phyloP scores from a whole-genome alignment of 2,329 filamentous ascomycete species.

The Niveomyces coronatus region DNA sequence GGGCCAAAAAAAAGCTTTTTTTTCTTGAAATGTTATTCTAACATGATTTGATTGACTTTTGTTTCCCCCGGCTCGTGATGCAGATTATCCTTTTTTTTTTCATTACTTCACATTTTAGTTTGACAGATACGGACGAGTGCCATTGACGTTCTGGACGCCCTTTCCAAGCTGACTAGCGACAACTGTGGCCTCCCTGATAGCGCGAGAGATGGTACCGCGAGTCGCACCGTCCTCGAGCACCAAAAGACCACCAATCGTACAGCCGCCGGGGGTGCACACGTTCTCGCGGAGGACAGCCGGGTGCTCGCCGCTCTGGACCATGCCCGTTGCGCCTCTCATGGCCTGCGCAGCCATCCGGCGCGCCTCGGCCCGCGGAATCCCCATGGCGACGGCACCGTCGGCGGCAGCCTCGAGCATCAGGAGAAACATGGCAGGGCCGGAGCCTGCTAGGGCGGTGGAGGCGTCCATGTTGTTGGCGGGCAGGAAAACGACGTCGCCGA shows the following conservation, averaged over 20 bases:
- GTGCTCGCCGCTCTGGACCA: conserved; percentile 63
- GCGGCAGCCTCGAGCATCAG: conserved; percentile 66
- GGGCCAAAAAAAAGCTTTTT: too few species aligned
- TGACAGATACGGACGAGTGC: conserved; percentile 16
- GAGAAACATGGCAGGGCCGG: conserved; percentile 66
- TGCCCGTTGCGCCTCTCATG: conserved; percentile 60
- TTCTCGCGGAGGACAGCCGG: conserved; percentile 66
- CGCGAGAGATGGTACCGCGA: conserved; percentile 55
- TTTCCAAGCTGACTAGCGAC: conserved; percentile 53
- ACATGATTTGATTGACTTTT: too few species aligned
- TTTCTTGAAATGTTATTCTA: too few species aligned
- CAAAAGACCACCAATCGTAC: conserved; percentile 64
- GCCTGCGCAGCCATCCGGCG: conserved; percentile 70
- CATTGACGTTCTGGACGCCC: conserved; percentile 28
- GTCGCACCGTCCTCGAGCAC: conserved; percentile 65
- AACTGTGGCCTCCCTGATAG: conserved; percentile 59
- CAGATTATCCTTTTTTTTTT: conserved; percentile 11
- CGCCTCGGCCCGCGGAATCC: conserved; percentile 60
- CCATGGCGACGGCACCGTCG: conserved; percentile 72
- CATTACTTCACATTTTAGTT: not conserved
- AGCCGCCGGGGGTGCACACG: conserved; percentile 68
- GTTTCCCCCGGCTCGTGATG: too few species aligned
- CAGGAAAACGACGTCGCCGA: conserved; percentile 60
- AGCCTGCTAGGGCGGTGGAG: conserved; percentile 62
- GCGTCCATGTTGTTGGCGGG: conserved; percentile 61